Percentiles rank a stretch among this genome's conserved stretches.
Evolutionary conservation across 352 stramenopile genomes (phyloP).

Genomic region (Poterioochromonas sp.): DNA sequence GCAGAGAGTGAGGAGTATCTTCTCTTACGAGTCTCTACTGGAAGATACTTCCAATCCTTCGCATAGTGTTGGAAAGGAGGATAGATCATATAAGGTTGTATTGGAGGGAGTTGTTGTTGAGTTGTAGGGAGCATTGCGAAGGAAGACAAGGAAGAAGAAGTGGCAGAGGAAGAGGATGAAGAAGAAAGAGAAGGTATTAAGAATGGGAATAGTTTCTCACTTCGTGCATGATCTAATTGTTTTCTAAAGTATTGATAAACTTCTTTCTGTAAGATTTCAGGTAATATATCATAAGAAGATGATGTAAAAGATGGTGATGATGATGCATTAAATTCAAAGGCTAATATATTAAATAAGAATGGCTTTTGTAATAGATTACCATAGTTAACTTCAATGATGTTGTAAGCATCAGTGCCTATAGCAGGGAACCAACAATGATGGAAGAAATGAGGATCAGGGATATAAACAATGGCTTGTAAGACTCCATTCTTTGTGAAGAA

Average conservation of each 20-base stretch:
- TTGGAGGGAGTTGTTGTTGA: too few relatives aligned
- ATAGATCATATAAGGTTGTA: too few relatives aligned
- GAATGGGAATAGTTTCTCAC: background rate
- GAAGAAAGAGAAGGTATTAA: background rate
- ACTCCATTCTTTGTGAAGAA: constrained; percentile 60
- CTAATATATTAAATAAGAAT: background rate
- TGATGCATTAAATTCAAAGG: background rate
- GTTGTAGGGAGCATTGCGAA: too few relatives aligned
- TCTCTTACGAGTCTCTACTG: background rate
- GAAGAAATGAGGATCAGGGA: too few relatives aligned
- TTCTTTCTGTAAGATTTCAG: background rate
- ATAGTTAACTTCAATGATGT: background rate
- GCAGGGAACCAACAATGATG: background rate
- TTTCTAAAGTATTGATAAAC: background rate
- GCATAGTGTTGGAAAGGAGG: too few relatives aligned
- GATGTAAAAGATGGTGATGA: background rate
- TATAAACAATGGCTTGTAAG: background rate
- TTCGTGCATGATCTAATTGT: background rate
- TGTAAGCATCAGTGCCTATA: background rate
- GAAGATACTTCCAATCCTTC: too few relatives aligned
- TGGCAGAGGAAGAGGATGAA: too few relatives aligned
- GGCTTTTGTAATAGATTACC: background rate
- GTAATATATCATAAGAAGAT: background rate
- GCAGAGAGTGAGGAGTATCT: background rate
- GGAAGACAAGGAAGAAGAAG: too few relatives aligned